These are phyloP conservation scores for Pleurotus giganteus DNA, from an alignment of 768 basidiomycete species.

Conservation along the genomic window DNA sequence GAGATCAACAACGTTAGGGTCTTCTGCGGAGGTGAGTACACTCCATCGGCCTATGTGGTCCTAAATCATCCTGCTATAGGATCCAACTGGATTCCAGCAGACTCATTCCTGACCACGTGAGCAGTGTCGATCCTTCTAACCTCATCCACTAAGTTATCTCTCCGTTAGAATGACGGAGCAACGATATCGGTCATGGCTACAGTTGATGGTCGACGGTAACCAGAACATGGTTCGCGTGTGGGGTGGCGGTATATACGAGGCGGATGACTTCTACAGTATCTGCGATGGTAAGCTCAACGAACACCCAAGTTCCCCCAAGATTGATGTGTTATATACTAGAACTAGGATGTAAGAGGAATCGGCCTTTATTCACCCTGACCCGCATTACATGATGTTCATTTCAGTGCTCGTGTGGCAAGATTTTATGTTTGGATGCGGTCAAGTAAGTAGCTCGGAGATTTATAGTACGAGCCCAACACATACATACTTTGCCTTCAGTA, in stretches of 20 bases:
- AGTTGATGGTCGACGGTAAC: conserved; percentile 84
- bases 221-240: conserved; percentile 93
- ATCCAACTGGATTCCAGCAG: conserved; percentile 94
- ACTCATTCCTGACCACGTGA: conserved; percentile 84
- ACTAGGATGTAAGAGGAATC: conserved; percentile 53
- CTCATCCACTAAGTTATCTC: neutral
- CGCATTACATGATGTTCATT: conserved; percentile 10
- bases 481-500: conserved; percentile 48
- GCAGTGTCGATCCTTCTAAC: conserved; percentile 18
- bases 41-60: neutral
- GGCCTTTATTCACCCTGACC: neutral
- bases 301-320: neutral
- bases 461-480: neutral
- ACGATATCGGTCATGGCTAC: conserved; percentile 78
- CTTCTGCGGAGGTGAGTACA: conserved; percentile 73
- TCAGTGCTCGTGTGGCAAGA: conserved; percentile 96
- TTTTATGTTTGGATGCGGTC: conserved; percentile 95
- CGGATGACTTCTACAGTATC: conserved; percentile 78
- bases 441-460: conserved; percentile 40
- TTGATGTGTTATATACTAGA: conserved; percentile 33
- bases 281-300: conserved; percentile 61
- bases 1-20: conserved; percentile 87
- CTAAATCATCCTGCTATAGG: conserved; percentile 34
- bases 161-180: conserved; percentile 38
- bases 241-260: conserved; percentile 92